These are phyloP conservation scores for Colletotrichum sp. DNA, from an alignment of 2,329 filamentous ascomycete species.

Conservation along the genomic window DNA sequence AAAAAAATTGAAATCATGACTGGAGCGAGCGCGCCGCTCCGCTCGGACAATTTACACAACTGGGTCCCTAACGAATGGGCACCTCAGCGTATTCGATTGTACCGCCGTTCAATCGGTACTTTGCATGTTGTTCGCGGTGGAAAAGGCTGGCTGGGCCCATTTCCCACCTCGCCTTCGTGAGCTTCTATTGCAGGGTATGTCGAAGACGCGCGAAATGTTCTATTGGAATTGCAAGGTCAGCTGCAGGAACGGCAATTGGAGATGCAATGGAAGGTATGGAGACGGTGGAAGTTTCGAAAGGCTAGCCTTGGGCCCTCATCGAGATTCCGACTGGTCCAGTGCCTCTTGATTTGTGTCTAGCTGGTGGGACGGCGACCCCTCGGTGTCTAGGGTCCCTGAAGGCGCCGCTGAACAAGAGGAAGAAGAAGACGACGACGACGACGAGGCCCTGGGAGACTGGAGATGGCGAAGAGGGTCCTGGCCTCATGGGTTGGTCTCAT, in stretches of 20 bases:
- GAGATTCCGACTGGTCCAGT: background rate
- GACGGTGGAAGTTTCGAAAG: background rate
- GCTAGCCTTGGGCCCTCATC: background rate
- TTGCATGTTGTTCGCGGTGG: background rate
- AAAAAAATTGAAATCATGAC: background rate
- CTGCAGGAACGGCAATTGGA: slow-evolving; percentile 6
- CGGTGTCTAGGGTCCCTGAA: background rate
- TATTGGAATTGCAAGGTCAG: background rate
- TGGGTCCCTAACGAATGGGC: background rate
- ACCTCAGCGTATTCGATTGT: background rate
- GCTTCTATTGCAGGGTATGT: background rate
- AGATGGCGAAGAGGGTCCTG: background rate
- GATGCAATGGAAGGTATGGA: slow-evolving; percentile 20
- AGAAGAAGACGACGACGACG: background rate
- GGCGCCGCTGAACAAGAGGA: background rate
- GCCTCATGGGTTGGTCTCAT: background rate
- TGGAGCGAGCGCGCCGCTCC: background rate
- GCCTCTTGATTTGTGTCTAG: background rate
- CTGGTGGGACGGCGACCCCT: background rate
- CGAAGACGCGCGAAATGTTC: background rate
- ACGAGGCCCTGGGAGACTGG: background rate
- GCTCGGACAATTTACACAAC: slow-evolving; percentile 1
- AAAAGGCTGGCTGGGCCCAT: background rate
- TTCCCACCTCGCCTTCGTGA: background rate
- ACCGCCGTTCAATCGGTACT: background rate